Evolutionary conservation across 805 yeast genomes (phyloP).

Genomic region (Saturnispora halmiae): DNA sequence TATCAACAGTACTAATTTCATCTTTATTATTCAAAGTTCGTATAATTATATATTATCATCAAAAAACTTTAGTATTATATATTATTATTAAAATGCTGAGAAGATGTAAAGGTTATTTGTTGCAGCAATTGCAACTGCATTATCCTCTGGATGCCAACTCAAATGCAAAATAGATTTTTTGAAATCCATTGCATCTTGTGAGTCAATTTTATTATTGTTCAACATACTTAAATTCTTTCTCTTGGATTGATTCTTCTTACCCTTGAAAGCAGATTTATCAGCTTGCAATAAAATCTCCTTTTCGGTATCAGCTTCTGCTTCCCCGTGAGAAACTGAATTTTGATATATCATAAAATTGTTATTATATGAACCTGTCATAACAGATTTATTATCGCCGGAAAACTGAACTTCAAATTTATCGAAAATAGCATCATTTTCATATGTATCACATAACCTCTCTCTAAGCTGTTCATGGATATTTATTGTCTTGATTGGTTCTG

Average conservation of each 20-base stretch:
- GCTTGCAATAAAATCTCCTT: conserved; percentile 84
- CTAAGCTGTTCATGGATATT: conserved; percentile 93
- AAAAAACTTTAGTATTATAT: background rate
- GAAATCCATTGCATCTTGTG: conserved; percentile 72
- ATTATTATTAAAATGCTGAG: conserved; percentile 48
- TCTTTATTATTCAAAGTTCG: too few species aligned
- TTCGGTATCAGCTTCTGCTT: conserved; percentile 26
- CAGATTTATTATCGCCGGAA: conserved; percentile 82
- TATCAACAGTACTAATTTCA: too few species aligned
- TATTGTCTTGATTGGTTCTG: conserved; percentile 86
- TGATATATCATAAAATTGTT: conserved; percentile 97
- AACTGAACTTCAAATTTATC: conserved; percentile 97
- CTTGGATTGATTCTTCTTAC: conserved; percentile 50
- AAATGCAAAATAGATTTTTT: conserved; percentile 89
- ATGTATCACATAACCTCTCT: conserved; percentile 90
- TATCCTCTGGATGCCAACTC: conserved; percentile 98
- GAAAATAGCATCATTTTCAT: conserved; percentile 96
- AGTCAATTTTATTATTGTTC: conserved; percentile 60
- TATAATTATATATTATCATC: background rate
- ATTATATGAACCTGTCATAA: conserved; percentile 96
- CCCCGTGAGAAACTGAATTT: conserved; percentile 41
- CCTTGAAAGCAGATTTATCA: conserved; percentile 93
- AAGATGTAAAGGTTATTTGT: conserved; percentile 88
- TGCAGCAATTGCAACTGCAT: conserved; percentile 96
- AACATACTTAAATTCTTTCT: conserved; percentile 34